A percentile compares a stretch with the other conserved stretches of the same genome.
phyloP scores from a whole-genome alignment of 345 rosid genomes.

The Syzygium grande region DNA sequence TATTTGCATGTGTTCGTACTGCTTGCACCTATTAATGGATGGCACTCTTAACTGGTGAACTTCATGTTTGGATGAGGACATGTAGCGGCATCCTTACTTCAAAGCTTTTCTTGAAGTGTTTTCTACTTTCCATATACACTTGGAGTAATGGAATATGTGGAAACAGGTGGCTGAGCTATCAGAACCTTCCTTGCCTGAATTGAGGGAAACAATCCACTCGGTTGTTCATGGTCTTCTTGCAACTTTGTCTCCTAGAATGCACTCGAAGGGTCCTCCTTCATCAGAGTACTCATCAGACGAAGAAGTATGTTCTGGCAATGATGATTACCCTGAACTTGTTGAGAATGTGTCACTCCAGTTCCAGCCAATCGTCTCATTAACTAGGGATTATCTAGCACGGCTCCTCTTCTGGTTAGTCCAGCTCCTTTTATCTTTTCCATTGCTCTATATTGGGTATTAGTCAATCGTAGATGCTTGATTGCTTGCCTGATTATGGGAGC shows the following conservation, averaged over 20 bases:
- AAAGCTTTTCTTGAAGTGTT: not conserved
- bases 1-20: not conserved
- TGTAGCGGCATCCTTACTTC: not conserved
- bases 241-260: constrained; percentile 85
- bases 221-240: constrained; percentile 95
- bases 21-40: not conserved
- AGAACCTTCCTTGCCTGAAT: constrained; percentile 71
- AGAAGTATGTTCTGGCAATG: constrained; percentile 32
- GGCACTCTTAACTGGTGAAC: not conserved
- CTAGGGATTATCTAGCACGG: constrained; percentile 90
- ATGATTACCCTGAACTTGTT: constrained; percentile 68
- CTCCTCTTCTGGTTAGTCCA: constrained; percentile 81
- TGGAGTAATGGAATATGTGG: not conserved
- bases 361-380: constrained; percentile 70
- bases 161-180: constrained; percentile 91
- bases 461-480: not conserved
- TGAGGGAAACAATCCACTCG: constrained; percentile 67
- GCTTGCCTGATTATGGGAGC: not conserved
- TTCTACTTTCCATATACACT: not conserved
- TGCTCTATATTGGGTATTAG: not conserved
- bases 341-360: constrained; percentile 84
- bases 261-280: constrained; percentile 56
- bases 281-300: constrained; percentile 44
- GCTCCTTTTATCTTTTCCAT: not conserved
- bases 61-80: not conserved